These are phyloP conservation scores for Tricholoma flavovirens DNA, from an alignment of 768 basidiomycete genomes.

Conservation along the genomic window DNA sequence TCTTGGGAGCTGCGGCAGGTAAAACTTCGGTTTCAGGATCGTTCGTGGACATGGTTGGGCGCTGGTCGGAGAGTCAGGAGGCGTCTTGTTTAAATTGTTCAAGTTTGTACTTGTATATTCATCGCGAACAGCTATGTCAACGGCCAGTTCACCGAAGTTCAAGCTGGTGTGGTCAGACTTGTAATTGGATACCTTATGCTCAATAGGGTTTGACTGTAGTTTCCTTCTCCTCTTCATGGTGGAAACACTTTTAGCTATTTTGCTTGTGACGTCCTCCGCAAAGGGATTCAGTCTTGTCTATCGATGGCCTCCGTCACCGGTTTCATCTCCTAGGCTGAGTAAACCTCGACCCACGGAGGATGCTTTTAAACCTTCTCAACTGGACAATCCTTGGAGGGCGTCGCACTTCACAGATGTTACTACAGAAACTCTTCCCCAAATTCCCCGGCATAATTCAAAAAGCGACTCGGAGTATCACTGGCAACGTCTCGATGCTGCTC, in stretches of 20 bases:
- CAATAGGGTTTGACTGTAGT: neutral
- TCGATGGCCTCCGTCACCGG: conserved; percentile 77
- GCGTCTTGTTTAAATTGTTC: neutral
- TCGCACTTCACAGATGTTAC: conserved; percentile 43
- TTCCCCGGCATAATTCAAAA: conserved; percentile 17
- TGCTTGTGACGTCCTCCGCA: conserved; percentile 81
- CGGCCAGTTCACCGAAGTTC: neutral
- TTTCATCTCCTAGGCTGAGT: conserved; percentile 58
- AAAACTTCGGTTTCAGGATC: conserved; percentile 17
- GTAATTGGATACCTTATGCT: neutral
- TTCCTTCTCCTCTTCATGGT: conserved; percentile 42
- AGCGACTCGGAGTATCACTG: conserved; percentile 54
- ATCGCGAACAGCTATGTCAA: neutral
- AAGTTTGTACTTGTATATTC: conserved; percentile 5
- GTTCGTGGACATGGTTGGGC: conserved; percentile 28
- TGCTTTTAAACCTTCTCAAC: conserved; percentile 39
- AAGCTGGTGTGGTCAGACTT: neutral
- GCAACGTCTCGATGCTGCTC: conserved; percentile 46
- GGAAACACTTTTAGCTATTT: conserved; percentile 71
- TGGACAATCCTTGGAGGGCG: conserved; percentile 73
- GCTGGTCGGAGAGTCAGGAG: too few species aligned
- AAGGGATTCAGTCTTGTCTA: conserved; percentile 76
- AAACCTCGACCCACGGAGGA: conserved; percentile 53
- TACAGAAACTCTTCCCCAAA: conserved; percentile 17
- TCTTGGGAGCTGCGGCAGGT: conserved; percentile 6